Conservation (phyloP, 257 asterid species). For the Euphrasia confusa region DNA sequence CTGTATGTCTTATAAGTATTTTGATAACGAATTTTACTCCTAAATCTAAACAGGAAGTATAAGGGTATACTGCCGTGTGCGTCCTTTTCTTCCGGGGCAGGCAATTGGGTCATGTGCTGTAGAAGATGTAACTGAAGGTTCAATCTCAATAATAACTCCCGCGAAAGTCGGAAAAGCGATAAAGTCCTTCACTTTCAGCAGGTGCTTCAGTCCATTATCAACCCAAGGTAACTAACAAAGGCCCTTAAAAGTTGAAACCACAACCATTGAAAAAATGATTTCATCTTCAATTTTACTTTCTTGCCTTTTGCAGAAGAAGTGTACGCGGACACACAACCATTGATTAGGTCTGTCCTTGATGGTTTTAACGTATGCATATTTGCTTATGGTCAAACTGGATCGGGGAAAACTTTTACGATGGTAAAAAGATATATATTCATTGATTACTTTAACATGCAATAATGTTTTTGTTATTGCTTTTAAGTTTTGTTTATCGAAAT, state of each 20-base stretch:
- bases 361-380: slow-evolving; percentile 15
- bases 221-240: slow-evolving; percentile 8
- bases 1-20: background rate
- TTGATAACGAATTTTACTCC: background rate
- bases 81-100: slow-evolving; percentile 15
- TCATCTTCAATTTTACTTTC: background rate
- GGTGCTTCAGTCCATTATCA: background rate
- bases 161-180: background rate
- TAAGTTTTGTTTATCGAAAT: background rate
- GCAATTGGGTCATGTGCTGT: background rate
- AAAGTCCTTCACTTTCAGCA: slow-evolving; percentile 1
- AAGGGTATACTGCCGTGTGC: slow-evolving; percentile 14
- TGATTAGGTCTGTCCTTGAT: slow-evolving; percentile 8
- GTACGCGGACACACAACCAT: slow-evolving; percentile 9
- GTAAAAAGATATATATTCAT: background rate
- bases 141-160: background rate
- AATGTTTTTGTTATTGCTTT: background rate
- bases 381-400: slow-evolving; percentile 19
- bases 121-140: background rate
- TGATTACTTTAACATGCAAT: background rate
- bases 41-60: slow-evolving; percentile 6
- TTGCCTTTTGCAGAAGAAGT: slow-evolving; percentile 8
- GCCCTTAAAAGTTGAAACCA: background rate
- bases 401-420: slow-evolving; percentile 10
- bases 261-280: background rate